Percentiles rank a stretch among this genome's conserved stretches.
Conservation (phyloP, 805 yeast species). For the Blastobotrys americana region DNA sequence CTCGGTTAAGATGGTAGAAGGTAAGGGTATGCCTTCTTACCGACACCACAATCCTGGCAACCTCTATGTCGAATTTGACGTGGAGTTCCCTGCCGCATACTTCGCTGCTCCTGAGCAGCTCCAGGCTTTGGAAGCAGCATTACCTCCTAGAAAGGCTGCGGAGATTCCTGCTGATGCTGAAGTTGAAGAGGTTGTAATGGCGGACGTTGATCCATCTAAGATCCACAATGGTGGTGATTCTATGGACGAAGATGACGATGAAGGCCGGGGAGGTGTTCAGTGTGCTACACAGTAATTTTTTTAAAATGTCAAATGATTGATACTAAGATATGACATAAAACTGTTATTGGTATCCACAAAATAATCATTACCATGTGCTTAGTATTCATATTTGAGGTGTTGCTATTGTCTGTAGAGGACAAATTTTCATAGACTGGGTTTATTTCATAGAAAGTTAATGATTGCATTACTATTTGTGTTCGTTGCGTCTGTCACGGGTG, state of each 20-base stretch:
- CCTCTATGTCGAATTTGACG: slow-evolving; percentile 74
- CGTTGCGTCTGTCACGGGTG: no score
- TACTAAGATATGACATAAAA: no score
- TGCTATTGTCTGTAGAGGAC: no score
- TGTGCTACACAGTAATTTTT: slow-evolving; percentile 78
- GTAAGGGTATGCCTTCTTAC: slow-evolving; percentile 96
- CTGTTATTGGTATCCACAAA: no score
- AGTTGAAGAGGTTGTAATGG: slow-evolving; percentile 73
- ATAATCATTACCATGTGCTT: no score
- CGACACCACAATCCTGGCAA: slow-evolving; percentile 86
- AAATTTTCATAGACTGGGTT: no score
- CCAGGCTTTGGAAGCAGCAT: slow-evolving; percentile 60
- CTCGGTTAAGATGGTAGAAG: slow-evolving; percentile 68
- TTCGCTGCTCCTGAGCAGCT: slow-evolving; percentile 66
- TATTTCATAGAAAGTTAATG: no score
- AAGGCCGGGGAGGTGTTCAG: slow-evolving; percentile 70
- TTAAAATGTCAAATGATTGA: not conserved
- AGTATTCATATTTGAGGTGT: no score
- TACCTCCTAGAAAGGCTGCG: slow-evolving; percentile 65
- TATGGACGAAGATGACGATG: slow-evolving; percentile 53
- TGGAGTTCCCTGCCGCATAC: slow-evolving; percentile 77
- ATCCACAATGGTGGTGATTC: slow-evolving; percentile 35
- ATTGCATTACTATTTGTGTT: no score
- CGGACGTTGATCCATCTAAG: slow-evolving; percentile 59
- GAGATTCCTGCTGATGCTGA: slow-evolving; percentile 63